Base-by-base conservation (phyloP, 2,329 filamentous ascomycete genomes). In the Colletotrichum sp. region DNA sequence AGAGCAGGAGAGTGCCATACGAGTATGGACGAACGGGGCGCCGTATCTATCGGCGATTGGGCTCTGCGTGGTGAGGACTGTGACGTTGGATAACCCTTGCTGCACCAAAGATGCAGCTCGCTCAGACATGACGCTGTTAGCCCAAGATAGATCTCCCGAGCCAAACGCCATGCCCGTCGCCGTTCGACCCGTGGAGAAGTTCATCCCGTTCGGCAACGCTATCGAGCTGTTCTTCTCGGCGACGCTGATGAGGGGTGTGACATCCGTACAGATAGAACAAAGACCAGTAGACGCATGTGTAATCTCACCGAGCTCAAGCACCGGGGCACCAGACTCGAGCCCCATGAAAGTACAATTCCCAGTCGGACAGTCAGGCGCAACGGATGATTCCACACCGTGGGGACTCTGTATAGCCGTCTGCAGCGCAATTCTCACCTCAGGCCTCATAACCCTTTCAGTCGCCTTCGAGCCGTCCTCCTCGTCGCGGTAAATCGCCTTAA, bases 111-210 rank as follows among this genome's bases (percentile, higher is more conserved):
- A 18, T 4, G 2, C 3, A 13, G 13, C 24, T 1, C 18, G 21
- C 13, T 7, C 24, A 13, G 63, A 32, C 24, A 66, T 66, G 4
- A 49, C 7, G 1, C 24, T 21, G 2, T 24, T 1, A 10, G 63
- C 39, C 63, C 63, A 66, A 0, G 16, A 49, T 18, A 52, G 2
- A 8, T 52, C 63, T 1, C 63, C 63, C 7, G 21, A 8, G 4
- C 9, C 36, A 18, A 66, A 49, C 5, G 1, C 36, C 63, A 66
- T 26, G 0, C 36, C 3, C n/a, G n/a, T 52, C 0, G 2, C 0
- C 1, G 21, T 59, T 6, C 26, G 21, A 1, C 55, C 26, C 5
- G 24, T 21, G n/a, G 44, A 21, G 10, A 59, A n/a, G 1, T n/a
- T 18, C 36, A 66, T 26, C 13, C 36, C 63, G 12, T 52, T 66